Conservation (phyloP, 2,329 filamentous ascomycete species). For the Podosphaera aphanis region DNA sequence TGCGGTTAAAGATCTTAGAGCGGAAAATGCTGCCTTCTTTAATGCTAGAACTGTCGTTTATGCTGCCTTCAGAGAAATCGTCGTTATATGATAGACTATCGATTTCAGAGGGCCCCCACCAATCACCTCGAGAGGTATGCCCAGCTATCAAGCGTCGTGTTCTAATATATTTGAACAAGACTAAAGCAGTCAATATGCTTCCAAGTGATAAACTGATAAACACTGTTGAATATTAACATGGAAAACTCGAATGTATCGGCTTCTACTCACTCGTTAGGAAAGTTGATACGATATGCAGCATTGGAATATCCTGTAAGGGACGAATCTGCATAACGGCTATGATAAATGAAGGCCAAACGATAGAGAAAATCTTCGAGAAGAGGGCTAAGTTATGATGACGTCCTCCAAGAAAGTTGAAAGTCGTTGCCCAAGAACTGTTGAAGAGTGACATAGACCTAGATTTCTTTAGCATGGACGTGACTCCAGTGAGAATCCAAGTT, state of each 20-base stretch:
- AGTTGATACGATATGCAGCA: constrained; percentile 17
- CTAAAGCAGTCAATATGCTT: constrained; percentile 18
- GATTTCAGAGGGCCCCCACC: constrained; percentile 10
- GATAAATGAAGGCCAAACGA: constrained; percentile 18
- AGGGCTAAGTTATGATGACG: constrained; percentile 11
- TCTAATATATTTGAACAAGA: constrained; percentile 20
- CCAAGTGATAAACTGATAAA: constrained; percentile 18
- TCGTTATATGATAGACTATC: constrained; percentile 6
- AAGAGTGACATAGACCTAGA: constrained; percentile 19
- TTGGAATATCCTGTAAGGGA: constrained; percentile 12
- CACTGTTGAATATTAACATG: constrained; percentile 15
- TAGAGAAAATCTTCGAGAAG: constrained; percentile 17
- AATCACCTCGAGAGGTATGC: constrained; percentile 9
- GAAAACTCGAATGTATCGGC: not conserved
- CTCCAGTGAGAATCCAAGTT: not conserved
- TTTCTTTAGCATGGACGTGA: not conserved
- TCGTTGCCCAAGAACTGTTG: constrained; percentile 16
- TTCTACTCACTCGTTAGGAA: constrained; percentile 18
- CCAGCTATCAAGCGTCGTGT: constrained; percentile 17
- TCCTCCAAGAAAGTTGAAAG: constrained; percentile 12
- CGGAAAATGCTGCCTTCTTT: not conserved
- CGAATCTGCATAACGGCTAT: constrained; percentile 16
- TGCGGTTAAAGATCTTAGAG: not conserved
- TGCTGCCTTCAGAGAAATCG: constrained; percentile 3
- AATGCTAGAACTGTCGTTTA: constrained; percentile 2